Evolutionary conservation across 768 basidiomycete genomes (phyloP).

Genomic region (Termitomyces sp.): DNA sequence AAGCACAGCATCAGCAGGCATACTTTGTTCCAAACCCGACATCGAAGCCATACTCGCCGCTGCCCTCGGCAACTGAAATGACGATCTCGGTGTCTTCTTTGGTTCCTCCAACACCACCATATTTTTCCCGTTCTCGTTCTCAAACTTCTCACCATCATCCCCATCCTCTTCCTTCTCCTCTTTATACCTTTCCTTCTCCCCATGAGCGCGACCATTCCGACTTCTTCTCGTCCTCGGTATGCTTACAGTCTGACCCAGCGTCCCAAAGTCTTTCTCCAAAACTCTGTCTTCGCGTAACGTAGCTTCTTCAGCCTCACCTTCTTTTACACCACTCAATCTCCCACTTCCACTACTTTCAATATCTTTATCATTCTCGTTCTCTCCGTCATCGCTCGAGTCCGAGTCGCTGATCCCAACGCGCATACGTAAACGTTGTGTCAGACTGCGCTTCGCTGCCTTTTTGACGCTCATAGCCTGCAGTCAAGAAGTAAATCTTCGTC

Average conservation of each 20-base stretch:
- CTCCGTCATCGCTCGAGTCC: slow-evolving; percentile 34
- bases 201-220: background rate
- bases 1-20: slow-evolving; percentile 86
- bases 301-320: slow-evolving; percentile 21
- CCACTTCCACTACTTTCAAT: slow-evolving; percentile 21
- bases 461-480: slow-evolving; percentile 70
- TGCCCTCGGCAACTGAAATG: slow-evolving; percentile 36
- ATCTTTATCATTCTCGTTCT: slow-evolving; percentile 23
- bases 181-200: background rate
- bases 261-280: slow-evolving; percentile 14
- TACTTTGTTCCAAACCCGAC: slow-evolving; percentile 66
- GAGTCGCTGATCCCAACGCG: slow-evolving; percentile 64
- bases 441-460: slow-evolving; percentile 73
- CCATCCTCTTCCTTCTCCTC: slow-evolving; percentile 1
- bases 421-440: slow-evolving; percentile 73
- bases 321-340: slow-evolving; percentile 19
- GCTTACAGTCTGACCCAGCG: background rate
- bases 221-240: background rate
- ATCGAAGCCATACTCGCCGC: slow-evolving; percentile 38
- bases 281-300: slow-evolving; percentile 20
- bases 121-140: slow-evolving; percentile 11
- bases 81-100: slow-evolving; percentile 25
- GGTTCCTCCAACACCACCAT: slow-evolving; percentile 8
- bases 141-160: background rate
- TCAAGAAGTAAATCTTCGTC: background rate